Conservation (phyloP, 2,329 filamentous ascomycete genomes). For the Pyrenophora tritici-repentis region DNA sequence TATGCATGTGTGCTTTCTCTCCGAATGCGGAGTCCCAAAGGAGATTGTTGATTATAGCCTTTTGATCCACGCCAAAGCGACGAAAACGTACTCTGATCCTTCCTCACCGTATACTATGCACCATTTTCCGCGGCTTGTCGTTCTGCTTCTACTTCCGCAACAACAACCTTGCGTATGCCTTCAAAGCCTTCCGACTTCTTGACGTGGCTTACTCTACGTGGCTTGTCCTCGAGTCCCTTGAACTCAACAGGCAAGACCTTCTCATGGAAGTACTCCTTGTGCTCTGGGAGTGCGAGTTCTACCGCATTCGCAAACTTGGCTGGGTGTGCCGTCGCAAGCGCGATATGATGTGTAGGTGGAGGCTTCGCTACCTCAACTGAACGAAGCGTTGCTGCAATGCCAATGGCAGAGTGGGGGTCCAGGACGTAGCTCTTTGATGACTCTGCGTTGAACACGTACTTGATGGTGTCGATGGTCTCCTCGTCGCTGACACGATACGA, state of each 20-base stretch:
- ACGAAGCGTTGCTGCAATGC: conserved; percentile 74
- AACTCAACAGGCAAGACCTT: conserved; percentile 83
- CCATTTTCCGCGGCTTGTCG: conserved; percentile 38
- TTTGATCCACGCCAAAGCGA: conserved; percentile 4
- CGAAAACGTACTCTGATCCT: neutral
- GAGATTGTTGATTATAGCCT: neutral
- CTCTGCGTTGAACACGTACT: conserved; percentile 55
- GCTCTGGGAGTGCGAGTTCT: conserved; percentile 72
- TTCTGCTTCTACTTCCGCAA: conserved; percentile 67
- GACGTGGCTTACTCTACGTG: conserved; percentile 73
- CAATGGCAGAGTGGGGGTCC: conserved; percentile 91
- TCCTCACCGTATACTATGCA: conserved; percentile 12
- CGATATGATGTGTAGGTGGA: conserved; percentile 68
- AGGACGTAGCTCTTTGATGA: conserved; percentile 70
- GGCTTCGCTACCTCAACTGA: conserved; percentile 62
- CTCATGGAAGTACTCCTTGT: conserved; percentile 75
- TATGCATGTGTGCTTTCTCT: neutral
- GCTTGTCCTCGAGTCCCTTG: conserved; percentile 74
- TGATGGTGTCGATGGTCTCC: conserved; percentile 56
- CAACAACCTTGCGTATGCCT: conserved; percentile 75
- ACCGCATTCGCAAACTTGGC: conserved; percentile 93
- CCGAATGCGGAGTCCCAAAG: too few species aligned
- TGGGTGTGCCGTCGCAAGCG: conserved; percentile 90
- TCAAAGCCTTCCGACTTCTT: conserved; percentile 70
- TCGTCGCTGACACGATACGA: conserved; percentile 71